phyloP scores from a whole-genome alignment of 23 red algal genomes.

The Gracilaria vermiculophylla region DNA sequence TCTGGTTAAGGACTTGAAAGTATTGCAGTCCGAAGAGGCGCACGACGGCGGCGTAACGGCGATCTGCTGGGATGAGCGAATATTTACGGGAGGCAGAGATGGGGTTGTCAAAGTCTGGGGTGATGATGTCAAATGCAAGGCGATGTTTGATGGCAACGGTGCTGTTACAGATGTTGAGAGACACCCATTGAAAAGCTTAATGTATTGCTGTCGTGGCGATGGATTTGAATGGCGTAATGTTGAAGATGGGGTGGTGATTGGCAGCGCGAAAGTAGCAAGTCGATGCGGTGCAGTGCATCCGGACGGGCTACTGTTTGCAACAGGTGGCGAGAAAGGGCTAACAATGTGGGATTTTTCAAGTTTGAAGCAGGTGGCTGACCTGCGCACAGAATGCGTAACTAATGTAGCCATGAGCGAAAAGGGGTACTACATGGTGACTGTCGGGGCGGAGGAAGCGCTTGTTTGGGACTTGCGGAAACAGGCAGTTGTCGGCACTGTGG shows the following conservation, averaged over 20 bases:
- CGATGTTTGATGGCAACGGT: background rate
- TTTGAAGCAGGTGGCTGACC: conserved; percentile 22
- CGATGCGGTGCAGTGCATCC: conserved; percentile 62
- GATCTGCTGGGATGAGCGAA: background rate
- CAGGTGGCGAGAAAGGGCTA: background rate
- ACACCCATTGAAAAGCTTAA: conserved; percentile 10
- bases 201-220: conserved; percentile 15
- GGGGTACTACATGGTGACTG: conserved; percentile 77
- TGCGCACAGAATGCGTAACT: background rate
- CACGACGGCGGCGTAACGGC: background rate
- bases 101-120: conserved; percentile 41
- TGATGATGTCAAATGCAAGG: conserved; percentile 3
- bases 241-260: conserved; percentile 15
- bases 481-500: conserved; percentile 15
- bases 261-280: background rate
- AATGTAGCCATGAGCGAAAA: conserved; percentile 74
- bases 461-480: conserved; percentile 84
- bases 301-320: conserved; percentile 68
- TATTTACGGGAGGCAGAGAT: conserved; percentile 33
- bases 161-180: conserved; percentile 9
- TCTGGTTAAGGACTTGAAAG: conserved; percentile 21
- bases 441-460: background rate
- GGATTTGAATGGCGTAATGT: conserved; percentile 36
- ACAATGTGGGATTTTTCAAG: conserved; percentile 75
- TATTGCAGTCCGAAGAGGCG: conserved; percentile 3